phyloP scores from a whole-genome alignment of 176 grass and related monocot genomes.

The Cenchrus purpureus region DNA sequence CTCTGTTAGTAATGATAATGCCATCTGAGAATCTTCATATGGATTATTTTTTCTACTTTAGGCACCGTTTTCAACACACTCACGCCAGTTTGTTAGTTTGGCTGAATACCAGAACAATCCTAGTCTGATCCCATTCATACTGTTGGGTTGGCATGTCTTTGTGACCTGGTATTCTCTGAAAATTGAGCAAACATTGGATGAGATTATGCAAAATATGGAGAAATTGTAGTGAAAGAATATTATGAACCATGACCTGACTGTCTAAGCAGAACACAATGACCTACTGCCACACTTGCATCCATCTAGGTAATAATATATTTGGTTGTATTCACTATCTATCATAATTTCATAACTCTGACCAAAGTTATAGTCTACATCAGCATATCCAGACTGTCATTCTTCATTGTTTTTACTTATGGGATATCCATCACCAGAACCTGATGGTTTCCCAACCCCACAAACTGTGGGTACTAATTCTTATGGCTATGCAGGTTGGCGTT shows the following conservation, averaged over 20 bases:
- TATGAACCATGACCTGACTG: background rate
- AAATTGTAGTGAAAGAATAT: conserved; percentile 1
- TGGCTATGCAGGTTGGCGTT: conserved; percentile 71
- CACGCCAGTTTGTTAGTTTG: background rate
- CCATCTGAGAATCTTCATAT: conserved; percentile 1
- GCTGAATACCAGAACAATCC: background rate
- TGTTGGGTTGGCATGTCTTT: background rate
- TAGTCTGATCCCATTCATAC: conserved; percentile 6
- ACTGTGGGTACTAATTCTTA: background rate
- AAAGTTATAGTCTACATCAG: background rate
- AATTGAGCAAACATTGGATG: background rate
- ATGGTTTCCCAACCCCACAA: background rate
- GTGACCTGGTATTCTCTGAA: background rate
- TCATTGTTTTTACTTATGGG: conserved; percentile 23
- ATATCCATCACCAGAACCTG: background rate
- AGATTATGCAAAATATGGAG: background rate
- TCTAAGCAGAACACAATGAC: background rate
- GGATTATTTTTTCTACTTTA: conserved; percentile 9
- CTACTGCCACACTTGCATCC: background rate
- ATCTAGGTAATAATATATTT: background rate
- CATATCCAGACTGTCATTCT: background rate
- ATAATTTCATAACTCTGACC: background rate
- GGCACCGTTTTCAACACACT: background rate
- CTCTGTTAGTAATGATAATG: background rate
- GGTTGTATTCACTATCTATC: background rate